Evolutionary conservation across 306 rosid genomes (phyloP), one percentile per base, ranked within the genome.

Genomic region (Trichosanthes truncata): DNA sequence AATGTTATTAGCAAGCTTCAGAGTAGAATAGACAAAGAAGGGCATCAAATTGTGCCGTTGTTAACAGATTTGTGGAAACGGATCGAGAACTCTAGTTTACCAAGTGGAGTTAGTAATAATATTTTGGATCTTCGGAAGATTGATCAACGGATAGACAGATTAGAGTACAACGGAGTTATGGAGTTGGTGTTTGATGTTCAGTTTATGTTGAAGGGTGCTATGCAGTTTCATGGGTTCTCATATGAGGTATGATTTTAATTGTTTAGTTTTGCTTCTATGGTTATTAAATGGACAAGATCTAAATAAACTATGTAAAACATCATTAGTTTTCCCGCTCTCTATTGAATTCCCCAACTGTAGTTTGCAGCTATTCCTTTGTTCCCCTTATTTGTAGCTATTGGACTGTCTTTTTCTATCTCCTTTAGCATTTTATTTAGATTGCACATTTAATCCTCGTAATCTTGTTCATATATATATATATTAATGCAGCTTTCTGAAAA

Each of bases 101-200:
- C 79, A 29, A 89, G 87, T 76, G 96, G 92, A 79, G 82, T 88
- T 9, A 89, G 89, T 84, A 89, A 87, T 82, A 89, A 57, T 81
- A 78, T 87, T 79, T 84, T 92, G 86, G 97, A 95, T 90, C 75
- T 95, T 48, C 85, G 88, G 66, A 91, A 88, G 92, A 95, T 95
- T 53, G 97, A 91, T 63, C 91, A 89, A 86, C 92, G 97, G 65
- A 88, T 91, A 74, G 97, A 95, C 81, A 87, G 90, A 85, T 84
- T 92, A 74, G 96, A 92, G 86, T 95, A 95, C 81, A 88, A 26
- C 15, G 97, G 93, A 80, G 93, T 89, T 36, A 89, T 89, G 93
- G 98, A 95, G 87, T 88, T 95, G 80, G 96, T 95, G 35, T 82
- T 75, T 62, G 98, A 95, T 80, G 97, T 95, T 81, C 98, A 95